These are phyloP conservation scores for Trypanosomatidae sp. DNA, from an alignment of 208 protist species.

Conservation along the genomic window DNA sequence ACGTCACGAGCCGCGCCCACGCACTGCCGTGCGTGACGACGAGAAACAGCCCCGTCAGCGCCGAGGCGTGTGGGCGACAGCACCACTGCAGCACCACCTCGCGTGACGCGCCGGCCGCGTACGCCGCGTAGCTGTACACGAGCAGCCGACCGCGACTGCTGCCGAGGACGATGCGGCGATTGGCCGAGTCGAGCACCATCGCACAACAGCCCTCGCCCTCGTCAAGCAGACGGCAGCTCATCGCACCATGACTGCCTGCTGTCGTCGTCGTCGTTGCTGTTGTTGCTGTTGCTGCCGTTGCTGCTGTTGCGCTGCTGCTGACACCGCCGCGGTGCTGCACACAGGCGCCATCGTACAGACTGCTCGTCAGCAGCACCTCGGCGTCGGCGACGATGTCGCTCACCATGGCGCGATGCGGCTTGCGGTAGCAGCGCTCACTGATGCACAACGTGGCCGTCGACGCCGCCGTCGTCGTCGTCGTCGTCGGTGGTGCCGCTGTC, in stretches of 20 bases:
- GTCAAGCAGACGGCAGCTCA: too few relatives aligned
- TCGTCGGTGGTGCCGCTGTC: too few relatives aligned
- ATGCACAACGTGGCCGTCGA: too few relatives aligned
- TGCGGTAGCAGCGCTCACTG: too few relatives aligned
- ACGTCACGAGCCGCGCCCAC: constrained; percentile 1
- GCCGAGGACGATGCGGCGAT: constrained; percentile 48
- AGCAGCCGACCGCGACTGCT: constrained; percentile 23
- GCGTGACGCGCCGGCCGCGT: constrained; percentile 11
- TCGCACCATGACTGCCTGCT: too few relatives aligned
- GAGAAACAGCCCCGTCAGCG: constrained; percentile 8
- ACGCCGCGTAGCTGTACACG: constrained; percentile 45
- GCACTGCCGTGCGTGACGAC: constrained; percentile 3
- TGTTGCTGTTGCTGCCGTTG: too few relatives aligned
- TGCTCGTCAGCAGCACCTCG: constrained; percentile 38
- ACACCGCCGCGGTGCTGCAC: constrained; percentile 22
- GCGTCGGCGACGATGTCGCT: constrained; percentile 37
- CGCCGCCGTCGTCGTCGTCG: too few relatives aligned
- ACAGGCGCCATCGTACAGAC: constrained; percentile 34
- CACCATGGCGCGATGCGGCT: constrained; percentile 33
- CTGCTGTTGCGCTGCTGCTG: too few relatives aligned
- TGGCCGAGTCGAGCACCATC: constrained; percentile 31
- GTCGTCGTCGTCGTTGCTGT: too few relatives aligned
- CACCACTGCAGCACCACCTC: constrained; percentile 11
- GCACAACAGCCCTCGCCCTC: constrained; percentile 1
- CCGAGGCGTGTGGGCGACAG: constrained; percentile 7